Evolutionary conservation across 164 flowering plant genomes (phyloP), one percentile per base, ranked within the genome.

Genomic region (Tetracentron sinense): DNA sequence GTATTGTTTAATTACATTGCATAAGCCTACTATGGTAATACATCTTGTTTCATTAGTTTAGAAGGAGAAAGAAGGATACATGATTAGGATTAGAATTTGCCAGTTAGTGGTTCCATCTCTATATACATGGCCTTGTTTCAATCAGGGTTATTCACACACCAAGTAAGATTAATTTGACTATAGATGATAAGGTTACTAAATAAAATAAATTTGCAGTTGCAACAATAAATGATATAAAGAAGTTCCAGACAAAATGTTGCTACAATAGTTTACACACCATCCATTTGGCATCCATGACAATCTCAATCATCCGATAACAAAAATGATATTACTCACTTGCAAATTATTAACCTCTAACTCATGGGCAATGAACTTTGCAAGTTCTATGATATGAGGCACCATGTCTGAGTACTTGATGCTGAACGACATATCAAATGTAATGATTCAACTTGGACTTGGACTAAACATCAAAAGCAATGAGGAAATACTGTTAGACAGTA

Each of bases 351-450:
- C 69, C 31, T 77, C 82, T 15, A 92, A 71, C 60, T 82, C 87
- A 53, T 74, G 75, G 60, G 86, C 85, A 68, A 92, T 76, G 52
- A 63, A 66, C 29, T 72, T 61, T 26, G 72, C 52, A 63, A 92
- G 85, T 68, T 86, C 85, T 44, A 76, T 52, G 27, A 85, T 47
- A 30, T 75, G 87, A 67, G 86, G 85, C 82, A 77, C 72, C 72
- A 90, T 66, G 61, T 79, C 78, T 11, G 82, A 56, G 69, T 76
- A 69, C 56, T 79, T 84, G 56, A 74, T 38, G 53, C 71, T 79
- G 62, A 88, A 67, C 16, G 70, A 78, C 81, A 92, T 78, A 26
- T 74, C 79, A 65, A 92, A 79, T 51, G 72, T 81, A 62, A 92
- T 74, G 25, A 71, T 54, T 29, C 92, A 75, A 88, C 70, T 59